Evolutionary conservation across 129 eudicot species (phyloP), one percentile per base, ranked within the genome.

Genomic region (Lactuca saligna): DNA sequence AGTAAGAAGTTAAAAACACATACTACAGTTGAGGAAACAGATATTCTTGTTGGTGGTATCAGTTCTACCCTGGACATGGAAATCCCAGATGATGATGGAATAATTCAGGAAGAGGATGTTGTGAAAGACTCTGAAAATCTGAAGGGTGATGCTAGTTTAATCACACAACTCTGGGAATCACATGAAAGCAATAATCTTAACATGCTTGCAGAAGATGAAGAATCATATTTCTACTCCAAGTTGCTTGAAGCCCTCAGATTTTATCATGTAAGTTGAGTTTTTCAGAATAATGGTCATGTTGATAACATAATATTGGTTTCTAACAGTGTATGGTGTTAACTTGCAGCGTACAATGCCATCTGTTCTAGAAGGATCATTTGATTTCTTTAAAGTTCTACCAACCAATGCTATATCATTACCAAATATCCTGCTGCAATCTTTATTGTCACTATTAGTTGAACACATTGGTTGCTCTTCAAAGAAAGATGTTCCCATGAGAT

Each of bases 1-100:
- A 72, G 16, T 20, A 90, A 90, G 83, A 87, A 73, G 84, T 65
- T 69, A 60, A 94, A 83, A 77, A 73, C 67, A 73, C 29, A 32
- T 62, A 32, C 33, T 68, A 66, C 34, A 54, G 73, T 61, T 56
- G 94, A 94, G n/a, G 96, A 87, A 44, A 38, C 81, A 8, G 99
- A 94, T 80, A 89, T 94, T 74, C 69, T 89, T 82, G 80, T 94
- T 51, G 82, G 85, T 25, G 99, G 99, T 73, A 79, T 94, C 39
- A 62, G 49, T 76, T 76, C 79, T 69, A 62, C 66, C 54, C 41
- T 73, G 57, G 85, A 79, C 37, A 31, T 16, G 16, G 73, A 70
- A 81, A 64, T 68, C 50, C 58, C 65, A 20, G 80, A 38, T 42
- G 86, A 85, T 33, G 44, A 67, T 57, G 93, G 31, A 49, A 71